Conservation (phyloP, 306 rosid genomes). For the Cicer chorassanicum region DNA sequence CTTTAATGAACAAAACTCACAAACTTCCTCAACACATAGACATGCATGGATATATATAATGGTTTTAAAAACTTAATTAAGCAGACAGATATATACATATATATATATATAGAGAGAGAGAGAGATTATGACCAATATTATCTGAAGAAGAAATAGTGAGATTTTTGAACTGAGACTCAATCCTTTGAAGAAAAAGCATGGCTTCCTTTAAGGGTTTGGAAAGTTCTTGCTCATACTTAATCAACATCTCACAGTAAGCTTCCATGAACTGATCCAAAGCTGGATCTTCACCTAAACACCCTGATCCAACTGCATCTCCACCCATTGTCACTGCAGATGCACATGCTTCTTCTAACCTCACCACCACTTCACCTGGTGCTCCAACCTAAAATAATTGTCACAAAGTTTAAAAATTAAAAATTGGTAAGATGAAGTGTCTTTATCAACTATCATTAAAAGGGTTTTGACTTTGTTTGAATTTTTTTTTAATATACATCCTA, state of each 20-base stretch:
- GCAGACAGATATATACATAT: too few relatives aligned
- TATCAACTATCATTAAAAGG: conserved; percentile 42
- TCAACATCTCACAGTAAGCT: conserved; percentile 97
- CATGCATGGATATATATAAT: neutral
- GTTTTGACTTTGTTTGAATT: conserved; percentile 33
- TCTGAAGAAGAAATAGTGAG: conserved; percentile 69
- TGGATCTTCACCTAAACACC: conserved; percentile 89
- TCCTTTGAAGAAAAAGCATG: conserved; percentile 80
- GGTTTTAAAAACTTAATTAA: too few relatives aligned
- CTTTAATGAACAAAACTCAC: conserved; percentile 4
- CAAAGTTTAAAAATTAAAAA: neutral
- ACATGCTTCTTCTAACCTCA: conserved; percentile 79
- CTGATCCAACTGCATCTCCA: conserved; percentile 47
- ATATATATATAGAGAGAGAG: too few relatives aligned
- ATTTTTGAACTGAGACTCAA: conserved; percentile 83
- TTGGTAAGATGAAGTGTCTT: conserved; percentile 27
- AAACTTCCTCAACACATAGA: conserved; percentile 21
- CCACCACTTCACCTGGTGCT: conserved; percentile 87
- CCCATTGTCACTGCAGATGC: conserved; percentile 61
- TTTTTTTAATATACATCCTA: neutral
- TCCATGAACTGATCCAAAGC: conserved; percentile 99
- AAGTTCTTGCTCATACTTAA: conserved; percentile 92
- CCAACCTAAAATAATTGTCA: conserved; percentile 62
- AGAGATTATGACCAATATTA: conserved; percentile 51
- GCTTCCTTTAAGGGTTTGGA: conserved; percentile 95